Base-by-base conservation (phyloP, 768 basidiomycete genomes). In the Leucocoprinus birnbaumii region DNA sequence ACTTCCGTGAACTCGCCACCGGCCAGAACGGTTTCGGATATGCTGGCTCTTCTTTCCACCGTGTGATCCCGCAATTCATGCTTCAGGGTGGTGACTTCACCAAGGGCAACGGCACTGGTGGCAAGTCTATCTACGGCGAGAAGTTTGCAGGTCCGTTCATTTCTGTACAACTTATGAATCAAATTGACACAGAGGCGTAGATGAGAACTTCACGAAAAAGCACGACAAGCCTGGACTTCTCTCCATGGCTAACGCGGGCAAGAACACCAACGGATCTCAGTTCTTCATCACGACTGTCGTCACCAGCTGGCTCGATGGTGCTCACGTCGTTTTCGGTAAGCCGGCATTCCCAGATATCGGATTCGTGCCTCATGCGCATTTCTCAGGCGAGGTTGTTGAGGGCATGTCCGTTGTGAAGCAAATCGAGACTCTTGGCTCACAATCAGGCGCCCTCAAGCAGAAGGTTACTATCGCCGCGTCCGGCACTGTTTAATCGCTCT, bases 11-110 rank as follows among this genome's bases (percentile, higher is more conserved):
- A 69, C 81, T 96, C 47, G 85, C 85, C 53, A 92, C 89, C 13
- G 88, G 90, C 45, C 63, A 80, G 65, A 63, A 87, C 51, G 89
- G 89, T 5, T 90, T 71, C 55, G 88, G 91, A 43, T 98, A 95
- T 73, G 46, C 68, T 48, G 85, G 83, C 16, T 75, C 74, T 16
- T 21, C 37, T 0, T 94, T 94, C 83, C 93, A 94, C 70, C 87
- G 93, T 60, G 74, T 95, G 64, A 92, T 93, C 66, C 88, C 87
- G 22, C 41, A 65, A 40, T 94, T 93, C 73, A 93, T 93, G 90
- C 77, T 92, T 55, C 93, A 95, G 69, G 93, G 91, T 22, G 94
- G 94, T 53, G 92, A 94, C 67, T 96, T 96, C 69, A 88, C 86
- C 59, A 62, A 55, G 16, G 65, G 69, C 25, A 73, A 88, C 57